Evolutionary conservation across 495 filamentous ascomycete species (phyloP).

Genomic region (Annulohypoxylon bovei): DNA sequence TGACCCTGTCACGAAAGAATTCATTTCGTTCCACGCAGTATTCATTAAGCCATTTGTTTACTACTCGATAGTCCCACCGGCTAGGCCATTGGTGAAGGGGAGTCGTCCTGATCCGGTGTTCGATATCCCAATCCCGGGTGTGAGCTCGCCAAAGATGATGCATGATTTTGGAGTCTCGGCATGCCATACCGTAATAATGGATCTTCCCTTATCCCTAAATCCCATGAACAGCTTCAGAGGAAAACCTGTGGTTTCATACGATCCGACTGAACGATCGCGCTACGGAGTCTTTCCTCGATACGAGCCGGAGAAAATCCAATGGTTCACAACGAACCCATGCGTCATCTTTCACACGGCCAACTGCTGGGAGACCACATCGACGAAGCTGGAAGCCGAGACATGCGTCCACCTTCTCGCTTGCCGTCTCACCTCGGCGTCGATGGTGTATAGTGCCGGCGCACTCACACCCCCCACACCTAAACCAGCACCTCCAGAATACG

Average conservation of each 20-base stretch:
- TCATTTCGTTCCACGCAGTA: constrained; percentile 70
- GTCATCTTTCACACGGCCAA: constrained; percentile 76
- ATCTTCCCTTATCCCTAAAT: constrained; percentile 71
- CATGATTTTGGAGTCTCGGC: constrained; percentile 74
- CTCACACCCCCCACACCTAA: constrained; percentile 56
- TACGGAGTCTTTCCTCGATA: constrained; percentile 72
- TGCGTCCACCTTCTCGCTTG: constrained; percentile 69
- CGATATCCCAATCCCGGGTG: constrained; percentile 57
- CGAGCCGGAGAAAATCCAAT: constrained; percentile 61
- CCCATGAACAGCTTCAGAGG: constrained; percentile 64
- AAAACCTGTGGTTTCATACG: constrained; percentile 64
- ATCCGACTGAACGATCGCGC: constrained; percentile 61
- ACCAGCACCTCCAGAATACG: constrained; percentile 46
- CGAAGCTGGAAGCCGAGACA: constrained; percentile 32
- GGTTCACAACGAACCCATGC: constrained; percentile 72
- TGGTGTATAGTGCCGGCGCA: constrained; percentile 68
- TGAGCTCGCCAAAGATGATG: constrained; percentile 73
- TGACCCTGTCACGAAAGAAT: constrained; percentile 66
- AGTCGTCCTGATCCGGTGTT: constrained; percentile 29
- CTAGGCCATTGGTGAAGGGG: constrained; percentile 5
- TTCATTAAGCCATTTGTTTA: constrained; percentile 70
- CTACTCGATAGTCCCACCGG: constrained; percentile 66
- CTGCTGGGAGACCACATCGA: constrained; percentile 62
- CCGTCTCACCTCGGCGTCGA: constrained; percentile 66
- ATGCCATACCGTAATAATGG: constrained; percentile 69